Conservation (phyloP, 129 eudicot species). For the Flaveria trinervia region DNA sequence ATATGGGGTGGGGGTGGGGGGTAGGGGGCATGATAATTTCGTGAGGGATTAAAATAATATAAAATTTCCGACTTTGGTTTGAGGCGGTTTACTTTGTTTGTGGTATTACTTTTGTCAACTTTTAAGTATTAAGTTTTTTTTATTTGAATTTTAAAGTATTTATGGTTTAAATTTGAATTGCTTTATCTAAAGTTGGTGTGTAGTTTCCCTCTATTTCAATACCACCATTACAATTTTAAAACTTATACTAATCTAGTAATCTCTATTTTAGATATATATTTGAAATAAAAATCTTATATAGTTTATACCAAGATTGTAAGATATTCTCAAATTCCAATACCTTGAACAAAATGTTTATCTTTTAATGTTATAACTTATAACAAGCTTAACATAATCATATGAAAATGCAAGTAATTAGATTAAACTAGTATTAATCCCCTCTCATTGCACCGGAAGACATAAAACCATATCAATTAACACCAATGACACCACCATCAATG, state of each 20-base stretch:
- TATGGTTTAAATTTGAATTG: neutral
- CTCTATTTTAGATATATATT: neutral
- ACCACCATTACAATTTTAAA: too few relatives aligned
- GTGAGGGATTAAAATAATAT: conserved; percentile 34
- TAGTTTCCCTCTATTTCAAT: neutral
- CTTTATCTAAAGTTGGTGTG: neutral
- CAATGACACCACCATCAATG: too few relatives aligned
- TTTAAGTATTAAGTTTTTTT: neutral
- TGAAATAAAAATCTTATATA: neutral
- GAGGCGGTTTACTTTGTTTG: conserved; percentile 18
- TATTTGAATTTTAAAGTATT: neutral
- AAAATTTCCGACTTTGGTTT: conserved; percentile 6
- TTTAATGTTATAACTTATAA: too few relatives aligned
- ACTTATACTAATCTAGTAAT: neutral
- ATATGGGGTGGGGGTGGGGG: conserved; percentile 12
- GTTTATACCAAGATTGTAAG: too few relatives aligned
- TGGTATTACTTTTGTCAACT: neutral
- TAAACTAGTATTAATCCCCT: too few relatives aligned
- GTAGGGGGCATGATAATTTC: conserved; percentile 26
- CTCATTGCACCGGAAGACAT: too few relatives aligned
- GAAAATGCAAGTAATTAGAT: too few relatives aligned
- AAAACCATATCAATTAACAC: too few relatives aligned
- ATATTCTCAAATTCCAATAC: too few relatives aligned
- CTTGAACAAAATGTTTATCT: too few relatives aligned
- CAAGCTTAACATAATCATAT: too few relatives aligned